Conservation (phyloP, 2,329 filamentous ascomycete species). For the Ilyonectria sp. region DNA sequence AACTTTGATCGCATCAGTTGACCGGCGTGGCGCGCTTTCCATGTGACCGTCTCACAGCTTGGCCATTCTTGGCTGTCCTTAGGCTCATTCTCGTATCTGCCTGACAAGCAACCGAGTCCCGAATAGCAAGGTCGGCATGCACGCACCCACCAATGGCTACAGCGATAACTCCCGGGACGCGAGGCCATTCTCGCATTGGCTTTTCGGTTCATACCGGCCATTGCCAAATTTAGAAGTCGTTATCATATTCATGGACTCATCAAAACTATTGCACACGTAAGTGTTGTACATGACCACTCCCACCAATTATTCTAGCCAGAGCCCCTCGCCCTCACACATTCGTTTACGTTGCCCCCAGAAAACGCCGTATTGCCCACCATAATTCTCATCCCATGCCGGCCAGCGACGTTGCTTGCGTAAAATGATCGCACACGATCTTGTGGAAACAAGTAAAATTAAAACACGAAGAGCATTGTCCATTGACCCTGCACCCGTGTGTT, state of each 20-base stretch:
- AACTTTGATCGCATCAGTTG: constrained; percentile 26
- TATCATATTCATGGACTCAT: constrained; percentile 43
- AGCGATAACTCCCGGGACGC: background rate
- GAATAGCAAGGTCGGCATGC: background rate
- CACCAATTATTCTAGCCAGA: constrained; percentile 33
- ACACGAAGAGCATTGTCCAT: constrained; percentile 2
- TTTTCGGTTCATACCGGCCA: constrained; percentile 5
- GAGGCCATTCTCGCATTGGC: background rate
- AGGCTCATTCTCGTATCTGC: background rate
- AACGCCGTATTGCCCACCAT: constrained; percentile 36
- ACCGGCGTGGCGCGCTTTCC: constrained; percentile 4
- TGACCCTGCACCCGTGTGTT: constrained; percentile 15
- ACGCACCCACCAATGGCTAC: background rate
- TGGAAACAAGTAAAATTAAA: constrained; percentile 20
- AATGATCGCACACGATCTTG: constrained; percentile 25
- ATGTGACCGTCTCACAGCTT: constrained; percentile 19
- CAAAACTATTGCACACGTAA: constrained; percentile 35
- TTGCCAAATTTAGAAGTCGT: constrained; percentile 30
- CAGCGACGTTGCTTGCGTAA: constrained; percentile 42
- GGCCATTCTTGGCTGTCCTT: constrained; percentile 12
- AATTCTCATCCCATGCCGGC: constrained; percentile 47
- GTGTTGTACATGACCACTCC: constrained; percentile 38
- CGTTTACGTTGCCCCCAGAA: constrained; percentile 29
- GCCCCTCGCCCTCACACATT: constrained; percentile 12
- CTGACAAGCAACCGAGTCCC: background rate